These are phyloP conservation scores for Pilasporangium apinafurcum DNA, from an alignment of 352 stramenopile genomes.

Conservation along the genomic window DNA sequence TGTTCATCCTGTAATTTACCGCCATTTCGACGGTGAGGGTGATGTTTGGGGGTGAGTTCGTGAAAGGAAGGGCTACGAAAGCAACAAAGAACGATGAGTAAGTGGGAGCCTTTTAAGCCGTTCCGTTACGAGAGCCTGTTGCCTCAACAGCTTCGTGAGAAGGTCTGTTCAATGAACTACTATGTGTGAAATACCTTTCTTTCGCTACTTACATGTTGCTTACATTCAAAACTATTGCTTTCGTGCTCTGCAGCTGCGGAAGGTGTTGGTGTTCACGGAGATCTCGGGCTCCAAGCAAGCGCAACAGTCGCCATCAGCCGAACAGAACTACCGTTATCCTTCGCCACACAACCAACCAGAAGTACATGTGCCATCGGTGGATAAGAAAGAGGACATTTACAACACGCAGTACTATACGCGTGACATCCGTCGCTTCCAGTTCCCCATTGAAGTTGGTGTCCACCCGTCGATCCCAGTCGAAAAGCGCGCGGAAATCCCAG, in stretches of 20 bases:
- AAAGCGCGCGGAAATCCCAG: constrained; percentile 56
- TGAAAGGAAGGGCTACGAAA: constrained; percentile 5
- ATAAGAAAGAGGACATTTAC: constrained; percentile 78
- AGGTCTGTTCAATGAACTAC: constrained; percentile 19
- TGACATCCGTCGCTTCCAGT: constrained; percentile 69
- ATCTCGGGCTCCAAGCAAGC: constrained; percentile 67
- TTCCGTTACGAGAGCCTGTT: constrained; percentile 74
- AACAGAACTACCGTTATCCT: constrained; percentile 73
- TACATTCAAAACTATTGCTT: no score
- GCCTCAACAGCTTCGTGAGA: constrained; percentile 57
- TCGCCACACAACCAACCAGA: constrained; percentile 63
- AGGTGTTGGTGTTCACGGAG: constrained; percentile 79
- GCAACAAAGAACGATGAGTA: constrained; percentile 41
- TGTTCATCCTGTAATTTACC: no score
- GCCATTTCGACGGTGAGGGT: not conserved
- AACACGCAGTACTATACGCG: constrained; percentile 89
- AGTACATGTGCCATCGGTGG: constrained; percentile 62
- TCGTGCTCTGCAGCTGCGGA: constrained; percentile 40
- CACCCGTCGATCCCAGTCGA: constrained; percentile 62
- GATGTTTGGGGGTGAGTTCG: constrained; percentile 2
- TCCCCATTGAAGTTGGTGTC: constrained; percentile 57
- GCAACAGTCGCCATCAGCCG: constrained; percentile 55
- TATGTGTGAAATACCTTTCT: not conserved
- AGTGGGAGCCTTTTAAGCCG: constrained; percentile 81
- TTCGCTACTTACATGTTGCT: not conserved